These are phyloP conservation scores for Gossypioides kirkii DNA, from an alignment of 345 rosid genomes.

Conservation along the genomic window DNA sequence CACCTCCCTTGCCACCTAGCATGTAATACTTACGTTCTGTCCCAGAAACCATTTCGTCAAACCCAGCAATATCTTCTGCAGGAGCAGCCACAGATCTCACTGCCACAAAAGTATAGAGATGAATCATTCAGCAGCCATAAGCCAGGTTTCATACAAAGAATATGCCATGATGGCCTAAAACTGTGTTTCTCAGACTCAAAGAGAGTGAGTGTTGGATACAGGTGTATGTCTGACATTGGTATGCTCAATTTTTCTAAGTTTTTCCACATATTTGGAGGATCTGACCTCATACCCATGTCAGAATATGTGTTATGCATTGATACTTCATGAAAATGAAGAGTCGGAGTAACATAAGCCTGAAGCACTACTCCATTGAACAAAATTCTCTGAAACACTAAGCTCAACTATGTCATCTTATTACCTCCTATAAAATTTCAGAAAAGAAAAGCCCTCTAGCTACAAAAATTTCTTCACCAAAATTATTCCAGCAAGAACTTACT, in stretches of 20 bases:
- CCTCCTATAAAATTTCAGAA: conserved; percentile 3
- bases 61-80: conserved; percentile 61
- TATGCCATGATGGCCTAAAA: neutral
- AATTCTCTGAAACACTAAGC: conserved; percentile 5
- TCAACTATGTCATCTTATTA: neutral
- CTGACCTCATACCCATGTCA: neutral
- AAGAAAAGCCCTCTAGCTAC: neutral
- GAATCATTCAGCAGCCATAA: neutral
- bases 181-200: neutral
- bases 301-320: neutral
- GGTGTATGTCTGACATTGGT: neutral
- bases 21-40: conserved; percentile 86
- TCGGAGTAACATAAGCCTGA: neutral
- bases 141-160: neutral
- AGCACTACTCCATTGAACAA: neutral
- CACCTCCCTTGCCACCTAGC: conserved; percentile 99
- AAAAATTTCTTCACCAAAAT: neutral
- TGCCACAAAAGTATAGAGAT: conserved; percentile 24
- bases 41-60: conserved; percentile 84
- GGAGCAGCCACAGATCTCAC: conserved; percentile 86
- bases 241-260: neutral
- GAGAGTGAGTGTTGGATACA: neutral
- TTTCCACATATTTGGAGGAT: neutral
- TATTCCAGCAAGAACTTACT: neutral
- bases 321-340: neutral